These are phyloP conservation scores for Dorcoceras hygrometricum DNA, from an alignment of 257 asterid species.

Conservation along the genomic window DNA sequence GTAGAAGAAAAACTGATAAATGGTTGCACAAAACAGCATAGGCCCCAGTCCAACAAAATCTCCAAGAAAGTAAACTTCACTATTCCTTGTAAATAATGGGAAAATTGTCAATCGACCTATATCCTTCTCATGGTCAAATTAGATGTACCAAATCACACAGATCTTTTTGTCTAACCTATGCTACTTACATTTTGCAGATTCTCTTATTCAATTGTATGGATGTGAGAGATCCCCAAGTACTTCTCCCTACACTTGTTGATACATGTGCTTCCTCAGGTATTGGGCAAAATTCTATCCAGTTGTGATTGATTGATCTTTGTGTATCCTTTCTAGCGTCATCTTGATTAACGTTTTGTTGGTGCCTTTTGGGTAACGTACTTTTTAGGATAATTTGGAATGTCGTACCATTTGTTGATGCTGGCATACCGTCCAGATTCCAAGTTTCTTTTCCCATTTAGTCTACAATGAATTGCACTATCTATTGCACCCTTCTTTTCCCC, in stretches of 20 bases:
- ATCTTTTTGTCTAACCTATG: conserved; percentile 14
- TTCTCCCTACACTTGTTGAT: conserved; percentile 65
- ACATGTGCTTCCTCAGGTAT: conserved; percentile 81
- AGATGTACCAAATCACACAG: neutral
- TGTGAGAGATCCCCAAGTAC: conserved; percentile 79
- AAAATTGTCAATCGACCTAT: neutral
- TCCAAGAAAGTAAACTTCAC: conserved; percentile 59
- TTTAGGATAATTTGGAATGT: too few relatives aligned
- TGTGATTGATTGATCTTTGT: neutral
- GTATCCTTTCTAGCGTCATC: too few relatives aligned
- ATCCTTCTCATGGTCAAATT: neutral
- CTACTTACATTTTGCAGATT: conserved; percentile 46
- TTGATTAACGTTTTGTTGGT: too few relatives aligned
- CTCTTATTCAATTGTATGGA: conserved; percentile 95
- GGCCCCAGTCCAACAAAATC: conserved; percentile 30
- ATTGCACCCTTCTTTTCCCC: neutral
- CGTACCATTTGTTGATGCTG: neutral
- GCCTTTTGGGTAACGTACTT: too few relatives aligned
- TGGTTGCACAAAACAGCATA: conserved; percentile 31
- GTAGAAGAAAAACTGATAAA: conserved; percentile 29
- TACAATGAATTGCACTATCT: neutral
- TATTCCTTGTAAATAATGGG: conserved; percentile 8
- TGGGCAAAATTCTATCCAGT: neutral
- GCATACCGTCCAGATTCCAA: neutral
- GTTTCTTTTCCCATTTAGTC: neutral